These are phyloP conservation scores for Diddensiella santjacobensis DNA, from an alignment of 805 yeast species.

Conservation along the genomic window DNA sequence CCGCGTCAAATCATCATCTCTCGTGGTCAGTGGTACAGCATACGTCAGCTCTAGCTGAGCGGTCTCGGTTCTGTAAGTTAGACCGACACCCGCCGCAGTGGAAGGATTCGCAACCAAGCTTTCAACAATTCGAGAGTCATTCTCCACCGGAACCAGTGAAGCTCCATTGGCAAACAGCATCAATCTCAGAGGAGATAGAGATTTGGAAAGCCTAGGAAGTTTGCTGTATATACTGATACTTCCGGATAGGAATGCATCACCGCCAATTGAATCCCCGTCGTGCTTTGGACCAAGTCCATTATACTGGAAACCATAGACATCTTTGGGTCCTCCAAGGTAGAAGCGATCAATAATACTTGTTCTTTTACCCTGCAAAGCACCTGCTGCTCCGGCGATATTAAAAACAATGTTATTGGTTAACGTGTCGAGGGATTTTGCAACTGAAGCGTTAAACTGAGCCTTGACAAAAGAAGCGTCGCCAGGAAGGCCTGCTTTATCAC, in stretches of 20 bases:
- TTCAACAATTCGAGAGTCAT: not conserved
- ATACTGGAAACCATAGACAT: conserved; percentile 60
- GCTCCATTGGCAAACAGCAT: conserved; percentile 67
- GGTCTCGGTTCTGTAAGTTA: conserved; percentile 52
- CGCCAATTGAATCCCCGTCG: conserved; percentile 58
- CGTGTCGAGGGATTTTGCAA: conserved; percentile 21
- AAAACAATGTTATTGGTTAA: conserved; percentile 21
- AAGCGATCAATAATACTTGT: conserved; percentile 72
- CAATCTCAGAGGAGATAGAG: conserved; percentile 51
- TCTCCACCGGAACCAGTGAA: conserved; percentile 36
- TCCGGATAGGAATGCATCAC: conserved; percentile 53
- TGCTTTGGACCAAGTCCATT: conserved; percentile 65
- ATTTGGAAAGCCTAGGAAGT: conserved; percentile 46
- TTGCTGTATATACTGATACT: conserved; percentile 55
- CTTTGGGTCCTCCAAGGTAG: conserved; percentile 70
- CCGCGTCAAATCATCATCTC: conserved; percentile 43
- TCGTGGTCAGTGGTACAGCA: conserved; percentile 51
- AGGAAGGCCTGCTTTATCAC: conserved; percentile 26
- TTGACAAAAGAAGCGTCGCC: conserved; percentile 32
- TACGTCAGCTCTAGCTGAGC: conserved; percentile 64
- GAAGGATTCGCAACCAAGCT: not conserved
- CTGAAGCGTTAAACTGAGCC: conserved; percentile 16
- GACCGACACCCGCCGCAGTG: conserved; percentile 50
- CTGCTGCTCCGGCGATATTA: conserved; percentile 14
- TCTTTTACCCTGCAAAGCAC: conserved; percentile 21